phyloP scores from a whole-genome alignment of 148 eudicot species.

The Rhododendron ferrugineum region DNA sequence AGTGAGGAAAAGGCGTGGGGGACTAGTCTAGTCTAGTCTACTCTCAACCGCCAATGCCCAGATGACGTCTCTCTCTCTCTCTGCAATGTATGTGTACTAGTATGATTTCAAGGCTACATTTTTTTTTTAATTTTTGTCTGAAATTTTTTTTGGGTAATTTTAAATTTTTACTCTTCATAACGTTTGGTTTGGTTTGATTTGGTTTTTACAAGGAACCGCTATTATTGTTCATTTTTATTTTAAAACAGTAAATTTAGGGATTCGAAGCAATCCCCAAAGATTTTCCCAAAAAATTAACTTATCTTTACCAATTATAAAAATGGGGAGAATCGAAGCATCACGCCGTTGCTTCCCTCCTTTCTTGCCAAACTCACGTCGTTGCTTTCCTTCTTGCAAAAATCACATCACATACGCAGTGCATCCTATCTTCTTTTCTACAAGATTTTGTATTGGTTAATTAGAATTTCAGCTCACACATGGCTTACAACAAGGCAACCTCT shows the following conservation, averaged over 20 bases:
- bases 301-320: not conserved
- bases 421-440: not conserved
- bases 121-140: too few relatives aligned
- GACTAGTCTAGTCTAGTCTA: not conserved
- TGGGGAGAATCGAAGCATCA: not conserved
- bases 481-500: not conserved
- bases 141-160: too few relatives aligned
- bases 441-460: not conserved
- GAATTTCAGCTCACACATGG: not conserved
- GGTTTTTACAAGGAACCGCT: too few relatives aligned
- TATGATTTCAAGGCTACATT: too few relatives aligned
- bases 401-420: not conserved
- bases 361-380: not conserved
- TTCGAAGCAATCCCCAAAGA: not conserved
- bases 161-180: too few relatives aligned
- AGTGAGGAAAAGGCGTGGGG: not conserved
- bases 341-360: too few relatives aligned
- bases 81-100: not conserved
- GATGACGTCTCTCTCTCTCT: conserved; percentile 2
- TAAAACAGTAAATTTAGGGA: not conserved
- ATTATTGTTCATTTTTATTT: not conserved
- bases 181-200: too few relatives aligned
- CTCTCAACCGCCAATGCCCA: conserved; percentile 4
- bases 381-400: not conserved
- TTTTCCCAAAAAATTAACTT: not conserved